Base-by-base conservation (phyloP, 2,329 filamentous ascomycete genomes). In the Calonectria ilicicola region DNA sequence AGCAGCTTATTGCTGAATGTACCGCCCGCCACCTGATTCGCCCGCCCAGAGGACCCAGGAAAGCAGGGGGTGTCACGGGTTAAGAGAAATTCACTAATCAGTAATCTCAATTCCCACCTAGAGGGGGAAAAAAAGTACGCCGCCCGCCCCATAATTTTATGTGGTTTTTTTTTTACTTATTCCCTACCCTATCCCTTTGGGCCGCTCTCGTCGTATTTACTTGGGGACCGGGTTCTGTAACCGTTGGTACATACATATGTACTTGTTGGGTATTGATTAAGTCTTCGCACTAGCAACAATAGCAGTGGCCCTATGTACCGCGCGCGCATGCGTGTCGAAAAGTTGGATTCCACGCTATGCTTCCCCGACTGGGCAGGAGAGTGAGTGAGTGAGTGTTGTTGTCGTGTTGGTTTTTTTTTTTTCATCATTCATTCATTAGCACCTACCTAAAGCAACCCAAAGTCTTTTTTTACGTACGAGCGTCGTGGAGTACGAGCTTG, bases 81-180 rank as follows among this genome's bases (percentile, higher is more conserved):
- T 38, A 67, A 60, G 23, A 67, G 53, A 67, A 67, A 67, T 40
- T 67, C 65, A 67, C 65, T 67, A 67, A 67, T 67, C 65, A 62
- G 40, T 62, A 67, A 67, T 47, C 40, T 56, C 65, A 46, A 53
- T 53, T 53, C 49, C 49, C 49, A 53, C 49, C n/a, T 53, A 53
- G 27, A 21, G 27, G 49, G 29, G n/a, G 14, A 32, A 19, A 32
- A 53, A 53, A 53, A 53, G 58, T 29, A 42, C 29, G 56, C 42
- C 49, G 65, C 65, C 44, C 65, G 42, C 42, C 29, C 65, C 44
- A 32, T 49, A 67, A 53, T 53, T 53, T 53, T 53, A 53, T 32
- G 49, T 60, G 35, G 29, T 60, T 40, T 58, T 38, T 38, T 17
- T 58, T 12, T n/a, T 53, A 29, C 49, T 53, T 53, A 53, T 53